Evolutionary conservation across 768 basidiomycete species (phyloP).

Genomic region (Mycena galopus): DNA sequence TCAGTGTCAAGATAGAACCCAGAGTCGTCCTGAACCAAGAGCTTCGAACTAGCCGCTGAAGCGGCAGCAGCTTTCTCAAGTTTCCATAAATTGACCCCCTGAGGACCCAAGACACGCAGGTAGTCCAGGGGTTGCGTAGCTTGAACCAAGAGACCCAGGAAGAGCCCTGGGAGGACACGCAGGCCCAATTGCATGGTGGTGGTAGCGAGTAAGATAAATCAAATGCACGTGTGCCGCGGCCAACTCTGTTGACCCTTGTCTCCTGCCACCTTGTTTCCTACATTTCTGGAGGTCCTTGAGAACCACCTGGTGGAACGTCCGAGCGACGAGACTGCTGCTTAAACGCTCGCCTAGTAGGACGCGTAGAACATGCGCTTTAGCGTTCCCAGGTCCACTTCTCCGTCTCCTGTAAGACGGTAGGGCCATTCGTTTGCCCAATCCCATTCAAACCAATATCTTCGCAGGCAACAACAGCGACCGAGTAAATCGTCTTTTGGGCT

Average conservation of each 20-base stretch:
- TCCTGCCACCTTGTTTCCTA: neutral
- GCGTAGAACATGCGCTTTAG: slow-evolving; percentile 31
- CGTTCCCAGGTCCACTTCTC: slow-evolving; percentile 34
- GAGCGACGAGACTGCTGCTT: too few species aligned
- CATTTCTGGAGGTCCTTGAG: too few species aligned
- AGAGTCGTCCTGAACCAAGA: slow-evolving; percentile 40
- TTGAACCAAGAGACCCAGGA: slow-evolving; percentile 10
- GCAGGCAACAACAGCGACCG: slow-evolving; percentile 15
- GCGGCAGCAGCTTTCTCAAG: slow-evolving; percentile 51
- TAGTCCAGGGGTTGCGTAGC: slow-evolving; percentile 25
- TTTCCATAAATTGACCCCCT: slow-evolving; percentile 77
- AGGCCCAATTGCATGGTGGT: slow-evolving; percentile 30
- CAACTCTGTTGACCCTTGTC: slow-evolving; percentile 9
- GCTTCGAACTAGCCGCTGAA: slow-evolving; percentile 32
- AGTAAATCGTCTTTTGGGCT: slow-evolving; percentile 31
- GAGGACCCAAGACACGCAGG: slow-evolving; percentile 58
- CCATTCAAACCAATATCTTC: slow-evolving; percentile 16
- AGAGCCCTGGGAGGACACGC: slow-evolving; percentile 18
- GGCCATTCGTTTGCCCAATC: neutral
- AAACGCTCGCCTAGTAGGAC: neutral
- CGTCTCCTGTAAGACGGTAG: slow-evolving; percentile 35
- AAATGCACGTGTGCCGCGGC: slow-evolving; percentile 23
- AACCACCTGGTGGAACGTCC: too few species aligned
- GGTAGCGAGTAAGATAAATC: neutral
- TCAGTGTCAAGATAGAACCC: slow-evolving; percentile 15